A percentile compares a stretch with the other conserved stretches of the same genome.
Evolutionary conservation across 225 moss, liverwort and hornwort species (phyloP).

Genomic region (Marchantia paleacea): DNA sequence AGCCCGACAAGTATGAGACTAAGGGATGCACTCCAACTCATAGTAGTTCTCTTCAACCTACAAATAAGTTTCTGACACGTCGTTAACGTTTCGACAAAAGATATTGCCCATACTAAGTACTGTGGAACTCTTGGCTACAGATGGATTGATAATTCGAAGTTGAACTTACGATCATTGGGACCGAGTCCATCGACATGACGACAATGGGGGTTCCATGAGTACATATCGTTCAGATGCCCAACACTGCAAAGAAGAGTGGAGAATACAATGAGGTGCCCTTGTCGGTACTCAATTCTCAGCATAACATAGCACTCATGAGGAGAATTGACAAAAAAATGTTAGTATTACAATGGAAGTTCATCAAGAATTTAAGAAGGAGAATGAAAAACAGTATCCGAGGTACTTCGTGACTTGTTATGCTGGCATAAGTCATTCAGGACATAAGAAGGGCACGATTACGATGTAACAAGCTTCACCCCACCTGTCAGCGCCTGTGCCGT

Average conservation of each 20-base stretch:
- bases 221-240: slow-evolving; percentile 76
- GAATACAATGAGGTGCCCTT: not conserved
- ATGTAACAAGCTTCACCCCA: slow-evolving; percentile 17
- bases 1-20: not conserved
- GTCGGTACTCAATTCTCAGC: not conserved
- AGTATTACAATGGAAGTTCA: not conserved
- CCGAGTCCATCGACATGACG: slow-evolving; percentile 59
- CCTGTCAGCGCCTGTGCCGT: slow-evolving; percentile 92
- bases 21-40: too few relatives aligned
- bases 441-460: not conserved
- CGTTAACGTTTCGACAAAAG: too few relatives aligned
- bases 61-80: too few relatives aligned
- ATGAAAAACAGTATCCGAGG: not conserved
- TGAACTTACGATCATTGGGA: slow-evolving; percentile 35
- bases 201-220: slow-evolving; percentile 82
- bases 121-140: too few relatives aligned
- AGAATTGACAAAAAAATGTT: too few relatives aligned
- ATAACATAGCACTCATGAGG: not conserved
- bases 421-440: not conserved
- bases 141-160: not conserved
- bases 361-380: not conserved
- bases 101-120: too few relatives aligned
- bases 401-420: not conserved
- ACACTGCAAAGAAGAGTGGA: slow-evolving; percentile 46
- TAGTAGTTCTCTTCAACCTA: too few relatives aligned